phyloP scores from a whole-genome alignment of 2,329 filamentous ascomycete species.

The Botrytis paeoniae region DNA sequence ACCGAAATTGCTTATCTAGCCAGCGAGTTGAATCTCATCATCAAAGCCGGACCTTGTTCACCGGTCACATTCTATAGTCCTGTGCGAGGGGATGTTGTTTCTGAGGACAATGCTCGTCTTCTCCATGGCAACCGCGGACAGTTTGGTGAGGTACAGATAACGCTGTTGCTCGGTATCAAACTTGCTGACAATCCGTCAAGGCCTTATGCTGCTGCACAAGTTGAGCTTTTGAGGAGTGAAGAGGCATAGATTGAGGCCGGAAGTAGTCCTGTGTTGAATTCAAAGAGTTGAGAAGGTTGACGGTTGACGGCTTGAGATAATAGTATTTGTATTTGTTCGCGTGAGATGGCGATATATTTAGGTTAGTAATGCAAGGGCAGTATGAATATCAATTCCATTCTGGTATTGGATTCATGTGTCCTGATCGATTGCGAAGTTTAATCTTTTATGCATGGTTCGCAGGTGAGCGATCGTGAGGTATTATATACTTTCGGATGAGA shows the following conservation, averaged over 20 bases:
- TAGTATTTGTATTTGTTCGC: background rate
- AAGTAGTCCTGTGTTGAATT: background rate
- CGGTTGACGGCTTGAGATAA: background rate
- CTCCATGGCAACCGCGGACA: background rate
- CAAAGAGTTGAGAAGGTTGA: background rate
- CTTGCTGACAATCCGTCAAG: background rate
- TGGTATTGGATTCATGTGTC: background rate
- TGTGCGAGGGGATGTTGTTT: background rate
- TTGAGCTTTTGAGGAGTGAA: background rate
- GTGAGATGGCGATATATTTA: background rate
- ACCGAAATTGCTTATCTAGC: background rate
- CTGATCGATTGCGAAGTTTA: background rate
- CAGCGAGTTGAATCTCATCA: background rate
- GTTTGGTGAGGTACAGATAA: background rate
- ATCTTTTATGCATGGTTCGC: background rate
- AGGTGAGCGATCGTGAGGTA: background rate
- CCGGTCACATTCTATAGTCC: background rate
- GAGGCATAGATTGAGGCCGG: background rate
- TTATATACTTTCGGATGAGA: background rate
- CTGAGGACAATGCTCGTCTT: background rate
- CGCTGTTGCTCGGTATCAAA: background rate
- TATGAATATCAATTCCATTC: background rate
- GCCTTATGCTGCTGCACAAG: background rate
- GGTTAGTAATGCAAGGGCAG: background rate
- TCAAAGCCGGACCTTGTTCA: background rate